phyloP scores from a whole-genome alignment of 2,329 filamentous ascomycete genomes.

The Teratosphaeria viscida region DNA sequence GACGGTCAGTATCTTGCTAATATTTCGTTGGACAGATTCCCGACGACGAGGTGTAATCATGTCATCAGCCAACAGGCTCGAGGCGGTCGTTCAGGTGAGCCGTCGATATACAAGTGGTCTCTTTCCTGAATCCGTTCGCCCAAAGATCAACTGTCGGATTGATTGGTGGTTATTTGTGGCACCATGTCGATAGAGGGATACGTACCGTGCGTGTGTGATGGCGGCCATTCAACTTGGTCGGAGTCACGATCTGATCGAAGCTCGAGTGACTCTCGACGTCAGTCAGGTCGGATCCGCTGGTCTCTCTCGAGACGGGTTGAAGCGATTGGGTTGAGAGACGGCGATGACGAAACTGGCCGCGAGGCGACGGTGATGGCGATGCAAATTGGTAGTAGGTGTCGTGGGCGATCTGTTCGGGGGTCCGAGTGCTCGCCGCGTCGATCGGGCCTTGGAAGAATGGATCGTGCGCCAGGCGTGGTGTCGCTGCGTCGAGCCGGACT shows the following conservation, averaged over 20 bases:
- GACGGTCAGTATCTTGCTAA: no score
- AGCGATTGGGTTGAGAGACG: background rate
- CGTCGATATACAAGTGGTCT: no score
- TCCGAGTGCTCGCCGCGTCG: background rate
- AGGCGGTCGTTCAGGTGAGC: no score
- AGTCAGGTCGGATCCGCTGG: slow-evolving; percentile 8
- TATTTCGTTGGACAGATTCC: no score
- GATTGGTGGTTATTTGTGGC: no score
- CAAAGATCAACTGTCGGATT: no score
- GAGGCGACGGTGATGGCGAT: slow-evolving; percentile 1
- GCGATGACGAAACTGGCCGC: background rate
- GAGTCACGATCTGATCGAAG: slow-evolving; percentile 20
- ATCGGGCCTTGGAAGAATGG: background rate
- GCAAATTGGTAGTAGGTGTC: slow-evolving; percentile 1
- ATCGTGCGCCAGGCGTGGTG: background rate
- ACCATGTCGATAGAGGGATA: no score
- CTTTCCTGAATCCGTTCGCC: no score
- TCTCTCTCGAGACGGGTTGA: background rate
- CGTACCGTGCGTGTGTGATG: no score
- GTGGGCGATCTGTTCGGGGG: background rate
- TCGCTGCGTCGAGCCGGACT: background rate
- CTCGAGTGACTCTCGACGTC: slow-evolving; percentile 21
- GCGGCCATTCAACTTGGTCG: slow-evolving; percentile 3
- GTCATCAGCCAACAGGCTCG: no score
- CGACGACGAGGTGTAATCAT: no score